These are phyloP conservation scores for Rhodotorula diobovata DNA, from an alignment of 768 basidiomycete species.

Conservation along the genomic window DNA sequence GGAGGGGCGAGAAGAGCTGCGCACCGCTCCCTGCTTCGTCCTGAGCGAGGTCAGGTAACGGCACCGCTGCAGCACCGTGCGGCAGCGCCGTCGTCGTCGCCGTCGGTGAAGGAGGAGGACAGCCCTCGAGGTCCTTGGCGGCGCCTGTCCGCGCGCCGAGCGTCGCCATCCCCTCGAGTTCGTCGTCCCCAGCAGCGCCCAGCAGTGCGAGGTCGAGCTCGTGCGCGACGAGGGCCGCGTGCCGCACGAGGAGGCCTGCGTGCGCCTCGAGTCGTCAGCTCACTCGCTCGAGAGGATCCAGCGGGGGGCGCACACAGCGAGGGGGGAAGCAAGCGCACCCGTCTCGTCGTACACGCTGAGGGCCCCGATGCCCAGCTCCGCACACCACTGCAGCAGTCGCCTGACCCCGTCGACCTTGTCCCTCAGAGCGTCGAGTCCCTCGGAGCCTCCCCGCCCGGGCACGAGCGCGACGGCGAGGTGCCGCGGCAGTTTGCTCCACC, in stretches of 20 bases:
- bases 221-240: not conserved
- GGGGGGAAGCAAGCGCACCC: slow-evolving; percentile 15
- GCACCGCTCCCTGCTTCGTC: not conserved
- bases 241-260: slow-evolving; percentile 1
- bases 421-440: not conserved
- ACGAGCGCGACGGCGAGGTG: slow-evolving; percentile 27
- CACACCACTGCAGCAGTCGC: not conserved
- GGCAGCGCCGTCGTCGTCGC: no score
- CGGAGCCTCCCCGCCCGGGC: not conserved
- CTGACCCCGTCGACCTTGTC: not conserved
- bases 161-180: not conserved
- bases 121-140: not conserved
- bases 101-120: no score
- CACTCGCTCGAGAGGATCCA: no score
- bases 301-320: no score
- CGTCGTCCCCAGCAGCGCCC: not conserved
- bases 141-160: not conserved
- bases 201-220: not conserved
- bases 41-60: not conserved
- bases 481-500: slow-evolving; percentile 30
- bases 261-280: not conserved
- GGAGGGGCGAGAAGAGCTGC: not conserved
- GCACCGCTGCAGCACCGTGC: no score
- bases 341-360: slow-evolving; percentile 29
- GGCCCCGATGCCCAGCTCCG: slow-evolving; percentile 2